phyloP scores from a whole-genome alignment of 1,284 basidiomycete genomes.

The Microbotryomycetes sp. region DNA sequence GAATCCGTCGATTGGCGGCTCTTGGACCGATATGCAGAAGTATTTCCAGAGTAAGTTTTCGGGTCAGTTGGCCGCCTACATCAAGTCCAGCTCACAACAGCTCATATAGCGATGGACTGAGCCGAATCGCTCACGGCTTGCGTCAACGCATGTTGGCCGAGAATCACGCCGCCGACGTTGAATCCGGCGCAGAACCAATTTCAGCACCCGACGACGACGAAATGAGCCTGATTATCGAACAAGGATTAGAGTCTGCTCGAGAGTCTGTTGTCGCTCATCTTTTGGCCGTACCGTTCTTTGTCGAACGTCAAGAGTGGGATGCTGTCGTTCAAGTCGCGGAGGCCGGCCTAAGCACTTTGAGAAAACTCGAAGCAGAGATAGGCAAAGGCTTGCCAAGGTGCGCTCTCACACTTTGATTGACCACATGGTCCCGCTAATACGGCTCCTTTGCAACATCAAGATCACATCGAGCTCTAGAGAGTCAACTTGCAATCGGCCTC shows the following conservation, averaged over 20 bases:
- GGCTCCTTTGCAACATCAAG: slow-evolving; percentile 39
- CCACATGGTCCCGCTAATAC: slow-evolving; percentile 36
- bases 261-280: slow-evolving; percentile 65
- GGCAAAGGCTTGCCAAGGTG: slow-evolving; percentile 51
- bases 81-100: background rate
- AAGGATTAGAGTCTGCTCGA: slow-evolving; percentile 51
- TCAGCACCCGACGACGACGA: slow-evolving; percentile 41
- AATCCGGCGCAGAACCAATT: background rate
- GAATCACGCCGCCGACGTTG: background rate
- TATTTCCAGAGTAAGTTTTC: slow-evolving; percentile 55
- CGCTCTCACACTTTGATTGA: slow-evolving; percentile 16
- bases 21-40: slow-evolving; percentile 56
- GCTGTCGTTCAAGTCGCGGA: slow-evolving; percentile 65
- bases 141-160: slow-evolving; percentile 3
- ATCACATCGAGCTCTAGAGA: slow-evolving; percentile 47
- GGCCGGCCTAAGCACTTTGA: slow-evolving; percentile 56
- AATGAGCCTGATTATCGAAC: slow-evolving; percentile 47
- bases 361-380: slow-evolving; percentile 53
- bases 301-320: slow-evolving; percentile 68
- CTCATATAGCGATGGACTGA: slow-evolving; percentile 18
- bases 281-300: slow-evolving; percentile 46
- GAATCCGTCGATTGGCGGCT: slow-evolving; percentile 58
- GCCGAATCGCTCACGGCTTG: slow-evolving; percentile 1
- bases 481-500: slow-evolving; percentile 61
- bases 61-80: background rate